Percentiles rank a stretch among this genome's conserved stretches.
Evolutionary conservation across 441 rosid species (phyloP).

Genomic region (Isatis lusitanica): DNA sequence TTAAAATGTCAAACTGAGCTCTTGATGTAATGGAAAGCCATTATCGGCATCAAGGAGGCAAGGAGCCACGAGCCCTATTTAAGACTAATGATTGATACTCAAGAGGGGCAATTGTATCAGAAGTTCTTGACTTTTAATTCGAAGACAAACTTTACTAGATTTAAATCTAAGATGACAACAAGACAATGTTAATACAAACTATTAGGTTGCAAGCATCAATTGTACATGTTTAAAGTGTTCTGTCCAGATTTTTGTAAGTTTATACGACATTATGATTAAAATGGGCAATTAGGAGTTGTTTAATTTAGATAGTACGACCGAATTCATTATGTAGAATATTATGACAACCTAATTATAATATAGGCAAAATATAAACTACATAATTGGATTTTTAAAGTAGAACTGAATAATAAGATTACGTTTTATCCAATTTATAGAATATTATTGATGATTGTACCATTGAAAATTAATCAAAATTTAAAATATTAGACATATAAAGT

Average conservation of each 20-base stretch:
- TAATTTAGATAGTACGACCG: background rate
- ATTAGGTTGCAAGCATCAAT: background rate
- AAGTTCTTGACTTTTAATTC: background rate
- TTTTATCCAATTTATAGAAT: background rate
- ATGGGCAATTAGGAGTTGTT: background rate
- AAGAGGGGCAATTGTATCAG: background rate
- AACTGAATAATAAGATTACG: background rate
- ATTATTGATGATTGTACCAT: background rate
- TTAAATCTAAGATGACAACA: background rate
- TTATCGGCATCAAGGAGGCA: constrained; percentile 13
- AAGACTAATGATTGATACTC: background rate
- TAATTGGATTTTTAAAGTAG: background rate
- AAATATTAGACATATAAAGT: background rate
- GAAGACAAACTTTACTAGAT: background rate
- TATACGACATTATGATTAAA: background rate
- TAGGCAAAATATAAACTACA: background rate
- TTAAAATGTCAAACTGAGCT: background rate
- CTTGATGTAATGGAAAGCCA: constrained; percentile 23
- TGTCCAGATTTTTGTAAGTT: background rate
- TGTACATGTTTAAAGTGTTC: background rate
- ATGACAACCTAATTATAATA: background rate
- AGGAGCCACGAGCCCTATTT: constrained; percentile 15
- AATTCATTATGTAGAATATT: background rate
- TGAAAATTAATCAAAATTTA: background rate
- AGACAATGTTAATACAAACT: background rate